Percentiles rank a stretch among this genome's conserved stretches.
Conservation (phyloP, 768 basidiomycete species). For the Termitomyces sp. region DNA sequence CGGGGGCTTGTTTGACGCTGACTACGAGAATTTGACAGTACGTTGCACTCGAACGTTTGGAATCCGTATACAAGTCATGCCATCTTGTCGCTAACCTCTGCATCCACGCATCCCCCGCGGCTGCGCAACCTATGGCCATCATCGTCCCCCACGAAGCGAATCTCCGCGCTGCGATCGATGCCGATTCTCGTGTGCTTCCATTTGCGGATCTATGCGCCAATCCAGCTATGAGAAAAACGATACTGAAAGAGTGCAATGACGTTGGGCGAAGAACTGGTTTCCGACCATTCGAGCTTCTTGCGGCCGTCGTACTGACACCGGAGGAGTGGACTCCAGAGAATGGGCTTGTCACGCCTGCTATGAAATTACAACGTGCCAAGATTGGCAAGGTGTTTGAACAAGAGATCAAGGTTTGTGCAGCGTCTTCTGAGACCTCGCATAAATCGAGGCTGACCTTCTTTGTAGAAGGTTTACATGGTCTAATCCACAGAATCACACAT, state of each 20-base stretch:
- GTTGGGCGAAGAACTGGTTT: constrained; percentile 81
- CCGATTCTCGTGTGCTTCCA: neutral
- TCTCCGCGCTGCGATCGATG: constrained; percentile 37
- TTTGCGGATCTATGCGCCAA: constrained; percentile 57
- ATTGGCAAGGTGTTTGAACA: constrained; percentile 61
- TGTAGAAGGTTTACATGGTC: neutral
- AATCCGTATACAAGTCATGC: constrained; percentile 86
- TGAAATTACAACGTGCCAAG: constrained; percentile 81
- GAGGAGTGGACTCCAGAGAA: constrained; percentile 92
- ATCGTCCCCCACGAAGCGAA: constrained; percentile 77
- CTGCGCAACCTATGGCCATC: constrained; percentile 80
- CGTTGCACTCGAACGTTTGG: constrained; percentile 87
- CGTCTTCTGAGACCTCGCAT: neutral
- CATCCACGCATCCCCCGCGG: constrained; percentile 71
- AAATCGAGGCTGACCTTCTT: neutral
- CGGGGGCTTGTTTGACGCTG: neutral
- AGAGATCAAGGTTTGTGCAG: constrained; percentile 57
- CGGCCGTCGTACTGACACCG: constrained; percentile 68
- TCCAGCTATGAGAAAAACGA: constrained; percentile 47
- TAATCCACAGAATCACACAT: neutral
- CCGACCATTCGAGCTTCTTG: constrained; percentile 72
- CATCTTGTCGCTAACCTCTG: constrained; percentile 76
- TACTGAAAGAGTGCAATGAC: constrained; percentile 72
- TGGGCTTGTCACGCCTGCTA: constrained; percentile 86
- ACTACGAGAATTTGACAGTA: constrained; percentile 45